phyloP scores from a whole-genome alignment of 2,329 filamentous ascomycete genomes.

The Penicillium glabrum region DNA sequence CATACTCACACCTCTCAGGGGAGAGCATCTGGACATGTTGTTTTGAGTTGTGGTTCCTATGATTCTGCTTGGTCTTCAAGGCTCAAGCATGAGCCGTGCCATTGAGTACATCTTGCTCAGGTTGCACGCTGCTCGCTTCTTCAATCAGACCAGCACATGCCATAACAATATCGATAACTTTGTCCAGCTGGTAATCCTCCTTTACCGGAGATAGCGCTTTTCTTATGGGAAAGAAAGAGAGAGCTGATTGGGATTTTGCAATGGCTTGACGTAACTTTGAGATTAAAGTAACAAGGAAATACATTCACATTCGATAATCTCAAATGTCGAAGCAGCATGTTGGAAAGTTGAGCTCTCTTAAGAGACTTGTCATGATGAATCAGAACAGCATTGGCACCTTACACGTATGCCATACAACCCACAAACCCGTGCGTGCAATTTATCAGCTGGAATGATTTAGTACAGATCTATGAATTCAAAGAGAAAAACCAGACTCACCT shows the following conservation, averaged over 20 bases:
- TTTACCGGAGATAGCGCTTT: conserved; percentile 3
- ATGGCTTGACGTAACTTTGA: conserved; percentile 14
- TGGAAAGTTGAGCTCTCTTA: conserved; percentile 7
- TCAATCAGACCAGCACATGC: conserved; percentile 10
- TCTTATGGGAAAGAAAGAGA: conserved; percentile 13
- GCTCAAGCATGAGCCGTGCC: neutral
- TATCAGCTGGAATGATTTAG: too few species aligned
- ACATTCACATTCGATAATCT: conserved; percentile 13
- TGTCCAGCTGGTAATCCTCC: conserved; percentile 5
- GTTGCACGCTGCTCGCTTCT: neutral
- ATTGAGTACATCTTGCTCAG: neutral
- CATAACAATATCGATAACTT: conserved; percentile 17
- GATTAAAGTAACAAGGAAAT: neutral
- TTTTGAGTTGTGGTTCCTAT: conserved; percentile 8
- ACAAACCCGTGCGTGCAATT: too few species aligned
- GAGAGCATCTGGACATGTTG: neutral
- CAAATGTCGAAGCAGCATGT: conserved; percentile 11
- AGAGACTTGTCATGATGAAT: conserved; percentile 10
- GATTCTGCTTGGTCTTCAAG: neutral
- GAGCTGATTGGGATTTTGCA: conserved; percentile 12
- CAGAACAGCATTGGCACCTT: conserved; percentile 13
- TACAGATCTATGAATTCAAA: too few species aligned
- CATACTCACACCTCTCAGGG: conserved; percentile 8
- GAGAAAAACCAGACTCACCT: too few species aligned
- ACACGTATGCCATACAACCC: too few species aligned